Evolutionary conservation across 2,329 filamentous ascomycete genomes (phyloP).

Genomic region (Aschersonia sp.): DNA sequence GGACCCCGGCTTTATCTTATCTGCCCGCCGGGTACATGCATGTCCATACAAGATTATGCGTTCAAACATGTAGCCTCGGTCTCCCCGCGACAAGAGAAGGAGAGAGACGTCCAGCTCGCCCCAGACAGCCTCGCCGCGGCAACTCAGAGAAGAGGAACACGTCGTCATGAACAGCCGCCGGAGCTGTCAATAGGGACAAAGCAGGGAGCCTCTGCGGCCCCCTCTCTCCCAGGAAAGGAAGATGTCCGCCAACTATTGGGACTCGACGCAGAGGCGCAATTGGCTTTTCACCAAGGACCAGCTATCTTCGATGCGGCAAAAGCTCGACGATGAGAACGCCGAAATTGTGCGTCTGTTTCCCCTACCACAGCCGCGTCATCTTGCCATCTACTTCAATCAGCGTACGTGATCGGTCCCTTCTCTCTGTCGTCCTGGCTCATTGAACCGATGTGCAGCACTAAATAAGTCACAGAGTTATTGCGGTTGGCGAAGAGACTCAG

Average conservation of each 20-base stretch:
- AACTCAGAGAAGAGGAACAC: background rate
- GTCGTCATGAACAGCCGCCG: background rate
- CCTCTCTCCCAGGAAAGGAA: conserved; percentile 5
- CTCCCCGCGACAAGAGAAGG: no score
- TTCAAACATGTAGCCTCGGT: no score
- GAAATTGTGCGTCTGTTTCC: conserved; percentile 65
- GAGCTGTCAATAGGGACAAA: background rate
- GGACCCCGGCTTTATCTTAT: conserved; percentile 3
- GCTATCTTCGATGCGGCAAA: conserved; percentile 58
- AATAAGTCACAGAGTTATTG: conserved; percentile 48
- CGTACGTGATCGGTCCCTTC: conserved; percentile 36
- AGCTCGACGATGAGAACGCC: conserved; percentile 63
- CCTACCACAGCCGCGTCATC: conserved; percentile 64
- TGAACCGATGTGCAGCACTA: no score
- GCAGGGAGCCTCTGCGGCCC: conserved; percentile 3
- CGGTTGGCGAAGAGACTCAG: conserved; percentile 74
- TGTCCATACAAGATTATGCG: no score
- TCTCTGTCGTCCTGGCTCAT: no score
- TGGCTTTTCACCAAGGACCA: conserved; percentile 85
- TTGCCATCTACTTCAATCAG: conserved; percentile 86
- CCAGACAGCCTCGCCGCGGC: no score
- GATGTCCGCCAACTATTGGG: conserved; percentile 96
- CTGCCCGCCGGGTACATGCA: background rate
- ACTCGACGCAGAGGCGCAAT: conserved; percentile 75
- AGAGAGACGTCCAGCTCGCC: no score